Evolutionary conservation across 441 rosid species (phyloP), one percentile per base, ranked within the genome.

Genomic region (California macrophylla): DNA sequence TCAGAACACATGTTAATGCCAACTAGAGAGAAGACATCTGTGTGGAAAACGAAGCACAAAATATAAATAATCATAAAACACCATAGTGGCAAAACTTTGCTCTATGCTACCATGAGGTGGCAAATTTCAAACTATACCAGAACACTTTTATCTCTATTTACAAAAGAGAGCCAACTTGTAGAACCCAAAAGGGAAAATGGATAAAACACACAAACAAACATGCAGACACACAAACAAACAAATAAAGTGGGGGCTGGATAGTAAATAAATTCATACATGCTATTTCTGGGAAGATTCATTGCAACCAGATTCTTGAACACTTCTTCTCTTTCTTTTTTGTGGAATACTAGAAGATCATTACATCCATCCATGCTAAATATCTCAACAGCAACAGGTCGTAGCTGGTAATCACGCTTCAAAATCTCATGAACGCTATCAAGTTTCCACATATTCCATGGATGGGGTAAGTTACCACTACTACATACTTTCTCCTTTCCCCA

Each of bases 391-490:
- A 96, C 99, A 23, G 99, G 99, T 66, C 99, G 98, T 71, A 96
- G 84, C 87, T 96, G 99, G 84, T 91, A 96, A 83, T 96, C 99
- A 69, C 99, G 98, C 83, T 93, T 93, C 83, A 93, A 82, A 73
- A 96, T 85, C 86, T 96, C 99, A 77, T 93, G 98, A 76, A 96
- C 96, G 66, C 90, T 90, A 72, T 89, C 79, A 74, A 93, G 93
- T 84, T 96, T 93, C 99, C 99, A 96, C 99, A 96, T 93, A 75
- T 76, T 91, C 99, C 98, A 93, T 66, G 86, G 92, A 80, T 96
- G 99, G 61, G 97, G 96, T 70, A 96, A 77, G 81, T 86, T 96
- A 71, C 96, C 92, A 75, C 88, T 85, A 73, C 76, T 82, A 74
- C 86, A 73, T 61, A 90, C 79, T 84, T 85, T 93, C 87, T 93